These are phyloP conservation scores for Pythium chondricola DNA, from an alignment of 352 stramenopile species.

Conservation along the genomic window DNA sequence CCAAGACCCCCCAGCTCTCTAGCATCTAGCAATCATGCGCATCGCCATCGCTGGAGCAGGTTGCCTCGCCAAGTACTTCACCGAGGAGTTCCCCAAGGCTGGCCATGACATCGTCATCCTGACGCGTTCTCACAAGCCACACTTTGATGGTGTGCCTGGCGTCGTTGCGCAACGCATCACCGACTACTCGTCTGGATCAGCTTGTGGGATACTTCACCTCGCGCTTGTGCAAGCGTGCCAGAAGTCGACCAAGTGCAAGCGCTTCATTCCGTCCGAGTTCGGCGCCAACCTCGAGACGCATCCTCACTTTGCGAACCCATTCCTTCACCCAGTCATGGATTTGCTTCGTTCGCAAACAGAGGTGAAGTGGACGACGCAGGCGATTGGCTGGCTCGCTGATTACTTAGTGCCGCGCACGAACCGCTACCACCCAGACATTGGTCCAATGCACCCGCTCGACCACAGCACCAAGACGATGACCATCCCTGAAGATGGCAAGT, in stretches of 20 bases:
- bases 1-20: too few species aligned
- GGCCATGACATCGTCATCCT: slow-evolving; percentile 30
- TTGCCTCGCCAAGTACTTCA: slow-evolving; percentile 29
- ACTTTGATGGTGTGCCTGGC: slow-evolving; percentile 26
- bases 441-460: slow-evolving; percentile 18
- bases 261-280: slow-evolving; percentile 39
- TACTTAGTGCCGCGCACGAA: slow-evolving; percentile 26
- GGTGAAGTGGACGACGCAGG: slow-evolving; percentile 31
- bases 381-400: slow-evolving; percentile 25
- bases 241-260: slow-evolving; percentile 30
- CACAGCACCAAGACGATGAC: slow-evolving; percentile 22
- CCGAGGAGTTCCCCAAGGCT: slow-evolving; percentile 17
- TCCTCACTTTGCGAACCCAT: slow-evolving; percentile 13
- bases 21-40: too few species aligned
- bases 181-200: slow-evolving; percentile 23
- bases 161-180: slow-evolving; percentile 25
- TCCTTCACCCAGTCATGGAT: slow-evolving; percentile 12
- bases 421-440: slow-evolving; percentile 20
- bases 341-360: slow-evolving; percentile 21
- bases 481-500: slow-evolving; percentile 26
- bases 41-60: slow-evolving; percentile 29
- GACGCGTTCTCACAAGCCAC: slow-evolving; percentile 29
- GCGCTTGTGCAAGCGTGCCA: slow-evolving; percentile 29
- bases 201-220: slow-evolving; percentile 16
- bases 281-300: slow-evolving; percentile 25